Conservation (phyloP, 148 eudicot species). For the Fagopyrum tataricum region DNA sequence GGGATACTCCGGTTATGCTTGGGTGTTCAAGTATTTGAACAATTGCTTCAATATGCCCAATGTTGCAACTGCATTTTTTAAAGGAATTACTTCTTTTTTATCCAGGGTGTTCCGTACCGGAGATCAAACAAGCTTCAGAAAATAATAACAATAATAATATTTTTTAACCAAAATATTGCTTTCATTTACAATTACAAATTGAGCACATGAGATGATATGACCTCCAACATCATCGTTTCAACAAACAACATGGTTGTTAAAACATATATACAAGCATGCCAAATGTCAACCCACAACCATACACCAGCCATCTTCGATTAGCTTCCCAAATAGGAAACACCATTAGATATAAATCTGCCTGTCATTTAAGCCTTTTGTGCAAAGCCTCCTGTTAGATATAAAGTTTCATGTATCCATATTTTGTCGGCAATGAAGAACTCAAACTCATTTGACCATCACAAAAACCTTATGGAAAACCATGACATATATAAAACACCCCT, state of each 20-base stretch:
- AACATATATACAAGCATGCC: neutral
- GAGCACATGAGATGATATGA: neutral
- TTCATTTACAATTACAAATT: neutral
- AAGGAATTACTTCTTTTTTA: neutral
- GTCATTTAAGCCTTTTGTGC: neutral
- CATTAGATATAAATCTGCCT: neutral
- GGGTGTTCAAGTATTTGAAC: conserved; percentile 70
- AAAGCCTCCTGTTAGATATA: neutral
- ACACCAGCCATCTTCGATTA: neutral
- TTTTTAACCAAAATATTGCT: neutral
- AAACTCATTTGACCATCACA: neutral
- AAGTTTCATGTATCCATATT: neutral
- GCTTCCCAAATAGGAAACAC: neutral
- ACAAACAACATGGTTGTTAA: neutral
- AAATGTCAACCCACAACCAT: neutral
- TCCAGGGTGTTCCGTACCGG: neutral
- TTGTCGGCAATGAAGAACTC: neutral
- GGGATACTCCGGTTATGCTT: conserved; percentile 69
- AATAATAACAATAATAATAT: neutral
- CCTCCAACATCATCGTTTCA: neutral
- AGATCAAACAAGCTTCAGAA: neutral
- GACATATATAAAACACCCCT: no score
- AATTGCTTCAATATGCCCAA: conserved; percentile 82
- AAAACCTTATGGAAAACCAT: no score
- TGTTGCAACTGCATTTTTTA: conserved; percentile 47